These are phyloP conservation scores for Fraxinus pennsylvanica DNA, from an alignment of 257 asterid species.

Conservation along the genomic window DNA sequence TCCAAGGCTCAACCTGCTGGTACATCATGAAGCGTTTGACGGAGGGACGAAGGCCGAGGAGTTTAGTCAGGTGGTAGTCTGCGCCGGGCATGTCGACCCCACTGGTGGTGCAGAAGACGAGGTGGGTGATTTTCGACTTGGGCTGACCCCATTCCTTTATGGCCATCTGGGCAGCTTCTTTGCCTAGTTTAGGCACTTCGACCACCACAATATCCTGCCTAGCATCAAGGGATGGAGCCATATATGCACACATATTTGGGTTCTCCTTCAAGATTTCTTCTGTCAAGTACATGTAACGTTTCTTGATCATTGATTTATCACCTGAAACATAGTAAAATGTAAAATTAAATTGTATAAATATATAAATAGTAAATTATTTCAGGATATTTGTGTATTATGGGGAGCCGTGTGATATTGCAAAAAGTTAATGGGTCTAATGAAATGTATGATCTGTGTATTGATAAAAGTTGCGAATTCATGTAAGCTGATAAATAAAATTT, in stretches of 20 bases:
- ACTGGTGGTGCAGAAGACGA: slow-evolving; percentile 74
- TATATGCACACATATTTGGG: slow-evolving; percentile 56
- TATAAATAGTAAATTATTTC: too few relatives aligned
- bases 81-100: slow-evolving; percentile 94
- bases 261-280: slow-evolving; percentile 63
- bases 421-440: too few relatives aligned
- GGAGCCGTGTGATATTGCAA: too few relatives aligned
- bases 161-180: slow-evolving; percentile 81
- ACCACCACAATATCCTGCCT: slow-evolving; percentile 73
- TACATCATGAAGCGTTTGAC: slow-evolving; percentile 75
- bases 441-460: too few relatives aligned
- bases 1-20: slow-evolving; percentile 33
- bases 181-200: slow-evolving; percentile 79
- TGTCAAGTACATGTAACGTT: slow-evolving; percentile 63
- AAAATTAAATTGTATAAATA: background rate
- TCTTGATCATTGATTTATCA: slow-evolving; percentile 65
- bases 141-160: slow-evolving; percentile 91
- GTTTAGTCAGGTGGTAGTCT: slow-evolving; percentile 74
- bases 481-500: too few relatives aligned
- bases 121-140: slow-evolving; percentile 72
- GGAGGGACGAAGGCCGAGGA: slow-evolving; percentile 68
- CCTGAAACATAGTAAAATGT: slow-evolving; percentile 35
- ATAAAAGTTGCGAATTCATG: too few relatives aligned
- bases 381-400: background rate
- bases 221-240: slow-evolving; percentile 72